Conservation (phyloP, 75 land plant species). For the Sequoiadendron giganteum region DNA sequence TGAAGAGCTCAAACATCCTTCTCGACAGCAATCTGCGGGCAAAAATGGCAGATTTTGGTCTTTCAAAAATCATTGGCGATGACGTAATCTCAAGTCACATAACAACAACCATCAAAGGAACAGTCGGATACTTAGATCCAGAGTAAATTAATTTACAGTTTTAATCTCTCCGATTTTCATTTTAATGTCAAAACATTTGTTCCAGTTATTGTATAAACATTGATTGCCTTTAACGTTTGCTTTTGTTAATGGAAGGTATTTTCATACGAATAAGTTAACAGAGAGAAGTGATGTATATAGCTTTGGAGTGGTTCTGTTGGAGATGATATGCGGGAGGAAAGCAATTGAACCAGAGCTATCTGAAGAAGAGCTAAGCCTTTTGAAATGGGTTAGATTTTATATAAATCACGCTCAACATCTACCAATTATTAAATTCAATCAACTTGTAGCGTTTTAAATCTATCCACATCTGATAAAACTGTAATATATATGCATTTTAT, state of each 20-base stretch:
- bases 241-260: constrained; percentile 3
- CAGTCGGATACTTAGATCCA: neutral
- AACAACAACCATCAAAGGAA: constrained; percentile 22
- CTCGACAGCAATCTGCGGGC: neutral
- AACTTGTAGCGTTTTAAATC: no score
- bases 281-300: constrained; percentile 28
- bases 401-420: neutral
- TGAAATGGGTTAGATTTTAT: neutral
- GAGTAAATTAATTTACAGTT: neutral
- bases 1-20: constrained; percentile 16
- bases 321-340: constrained; percentile 11
- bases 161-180: neutral
- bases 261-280: constrained; percentile 13
- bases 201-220: neutral
- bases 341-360: neutral
- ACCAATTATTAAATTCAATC: neutral
- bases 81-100: constrained; percentile 10
- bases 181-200: neutral
- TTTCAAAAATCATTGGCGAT: constrained; percentile 4
- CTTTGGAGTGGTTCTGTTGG: constrained; percentile 28
- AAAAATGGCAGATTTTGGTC: constrained; percentile 16
- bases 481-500: neutral
- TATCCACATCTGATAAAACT: neutral
- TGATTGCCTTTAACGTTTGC: neutral
- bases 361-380: neutral